Evolutionary conservation across 352 stramenopile species (phyloP), one percentile per base, ranked within the genome.

Genomic region (Thalassiosira ordinaria): DNA sequence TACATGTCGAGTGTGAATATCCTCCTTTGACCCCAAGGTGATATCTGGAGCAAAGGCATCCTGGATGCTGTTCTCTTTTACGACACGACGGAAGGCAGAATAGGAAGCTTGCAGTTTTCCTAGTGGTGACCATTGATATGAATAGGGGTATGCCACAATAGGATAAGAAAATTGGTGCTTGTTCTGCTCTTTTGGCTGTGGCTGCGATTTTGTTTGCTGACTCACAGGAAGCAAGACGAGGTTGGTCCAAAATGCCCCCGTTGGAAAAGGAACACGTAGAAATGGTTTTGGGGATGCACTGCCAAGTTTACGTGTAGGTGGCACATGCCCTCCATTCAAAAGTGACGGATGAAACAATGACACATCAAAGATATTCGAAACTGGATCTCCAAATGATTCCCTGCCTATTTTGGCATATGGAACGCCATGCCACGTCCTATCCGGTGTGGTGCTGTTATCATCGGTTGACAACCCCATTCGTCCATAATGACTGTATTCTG

Each of bases 171-270:
- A 82, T 62, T 74, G 74, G 46, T 74, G 56, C 57, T 68, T 47
- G 22, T 53, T 68, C 7, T 27, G 24, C n/a, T 74, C 2, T 51
- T 59, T n/a, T n/a, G n/a, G n/a, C n/a, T n/a, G n/a, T n/a, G n/a
- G n/a, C n/a, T n/a, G n/a, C n/a, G n/a, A 20, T 39, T 53, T 37
- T 33, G 61, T 47, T 56, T 61, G 7, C 24, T 79, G 35, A 16
- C 29, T 73, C n/a, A 57, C 46, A 24, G 84, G 64, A 16, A 60
- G 53, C 27, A 93, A 33, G n/a, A 93, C 83, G 29, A 93, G 76
- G 71, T 93, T 93, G 0, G 83, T 92, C 89, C 89, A 93, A 73
- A 93, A 93, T 47, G 86, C 82, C 18, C 89, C 89, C 2, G 86
- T 91, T 2, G 89, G 89, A 84, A 93, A 92, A 27, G 89, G 82